Conservation (phyloP, 495 filamentous ascomycete genomes). For the Podospora anserina region DNA sequence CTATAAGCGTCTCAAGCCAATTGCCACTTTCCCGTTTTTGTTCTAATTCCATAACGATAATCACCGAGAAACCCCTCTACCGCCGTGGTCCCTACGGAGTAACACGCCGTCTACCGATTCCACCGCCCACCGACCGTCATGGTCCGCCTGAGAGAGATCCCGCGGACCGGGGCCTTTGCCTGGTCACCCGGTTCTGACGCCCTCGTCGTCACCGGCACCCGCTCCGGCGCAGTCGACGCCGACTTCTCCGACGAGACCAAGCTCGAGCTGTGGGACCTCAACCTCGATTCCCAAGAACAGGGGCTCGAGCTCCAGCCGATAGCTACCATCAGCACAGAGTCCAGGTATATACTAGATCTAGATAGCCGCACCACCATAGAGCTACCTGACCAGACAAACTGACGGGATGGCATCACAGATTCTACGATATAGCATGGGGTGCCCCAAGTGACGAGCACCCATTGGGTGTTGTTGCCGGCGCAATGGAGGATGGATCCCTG, state of each 20-base stretch:
- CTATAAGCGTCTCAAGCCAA: conserved; percentile 17
- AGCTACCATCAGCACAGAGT: conserved; percentile 80
- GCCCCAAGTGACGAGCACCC: conserved; percentile 70
- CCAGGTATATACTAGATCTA: conserved; percentile 64
- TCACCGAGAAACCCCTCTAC: conserved; percentile 2
- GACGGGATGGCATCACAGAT: conserved; percentile 52
- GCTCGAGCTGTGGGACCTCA: conserved; percentile 94
- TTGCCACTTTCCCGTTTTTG: conserved; percentile 12
- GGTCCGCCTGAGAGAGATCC: conserved; percentile 93
- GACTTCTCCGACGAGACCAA: conserved; percentile 98
- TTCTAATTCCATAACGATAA: conserved; percentile 3
- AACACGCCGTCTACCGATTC: conserved; percentile 6
- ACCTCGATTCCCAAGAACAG: conserved; percentile 67
- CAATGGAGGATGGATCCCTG: conserved; percentile 92
- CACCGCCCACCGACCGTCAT: conserved; percentile 56
- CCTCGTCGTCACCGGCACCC: conserved; percentile 89
- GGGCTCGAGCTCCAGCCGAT: conserved; percentile 81
- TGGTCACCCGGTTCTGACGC: conserved; percentile 82
- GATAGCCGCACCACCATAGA: neutral
- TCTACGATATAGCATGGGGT: conserved; percentile 96
- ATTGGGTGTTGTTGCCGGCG: conserved; percentile 87
- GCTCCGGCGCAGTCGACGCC: conserved; percentile 89
- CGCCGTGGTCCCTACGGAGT: conserved; percentile 2
- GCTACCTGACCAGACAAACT: neutral
- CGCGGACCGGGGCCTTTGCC: conserved; percentile 92